Evolutionary conservation across 495 filamentous ascomycete genomes (phyloP), one percentile per base, ranked within the genome.

Genomic region (Aspergillus biplanus): DNA sequence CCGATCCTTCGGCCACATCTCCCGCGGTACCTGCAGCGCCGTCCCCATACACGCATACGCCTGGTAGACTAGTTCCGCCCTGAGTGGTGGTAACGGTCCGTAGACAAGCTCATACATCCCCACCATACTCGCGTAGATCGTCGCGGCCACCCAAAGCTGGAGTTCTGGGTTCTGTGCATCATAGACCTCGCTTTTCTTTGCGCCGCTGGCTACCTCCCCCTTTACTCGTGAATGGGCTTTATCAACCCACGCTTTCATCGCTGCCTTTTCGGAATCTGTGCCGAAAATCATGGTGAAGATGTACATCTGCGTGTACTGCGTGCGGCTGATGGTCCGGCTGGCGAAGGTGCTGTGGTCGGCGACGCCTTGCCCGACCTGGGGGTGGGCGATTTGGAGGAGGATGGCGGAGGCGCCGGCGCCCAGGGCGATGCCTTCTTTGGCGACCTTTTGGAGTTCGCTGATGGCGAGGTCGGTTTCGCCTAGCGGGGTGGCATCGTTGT

Each of bases 1-100:
- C 2, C 70, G 66, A 9, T 52, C 66, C 1, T 52, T 37, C 6
- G 76, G 75, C 75, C 76, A 79, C 72, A 77, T 72, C 42, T 59
- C 68, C 2, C 69, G 69, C 13, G 64, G 67, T 5, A 79, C 75
- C 5, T 72, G 70, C 5, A 77, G 63, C 2, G 73, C 69, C n/a
- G 60, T 64, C 11, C 74, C 75, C 13, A 79, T 54, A 52, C 75
- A 78, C 21, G 52, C 42, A 47, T 6, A 59, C 18, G 34, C 37
- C 56, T 48, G 35, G 32, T 59, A 59, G 2, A 32, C 42, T 42
- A 13, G 21, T 42, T 59, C 56, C 16, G 37, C 56, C 6, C 11
- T 18, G 13, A 39, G 9, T 16, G 16, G 8, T 27, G 21, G 39
- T 3, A 59, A n/a, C 11, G n/a, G 37, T 8, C 39, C 39, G 2